Evolutionary conservation across 139 green algal species (phyloP), one percentile per base, ranked within the genome.

Genomic region (Gonium pectorale): DNA sequence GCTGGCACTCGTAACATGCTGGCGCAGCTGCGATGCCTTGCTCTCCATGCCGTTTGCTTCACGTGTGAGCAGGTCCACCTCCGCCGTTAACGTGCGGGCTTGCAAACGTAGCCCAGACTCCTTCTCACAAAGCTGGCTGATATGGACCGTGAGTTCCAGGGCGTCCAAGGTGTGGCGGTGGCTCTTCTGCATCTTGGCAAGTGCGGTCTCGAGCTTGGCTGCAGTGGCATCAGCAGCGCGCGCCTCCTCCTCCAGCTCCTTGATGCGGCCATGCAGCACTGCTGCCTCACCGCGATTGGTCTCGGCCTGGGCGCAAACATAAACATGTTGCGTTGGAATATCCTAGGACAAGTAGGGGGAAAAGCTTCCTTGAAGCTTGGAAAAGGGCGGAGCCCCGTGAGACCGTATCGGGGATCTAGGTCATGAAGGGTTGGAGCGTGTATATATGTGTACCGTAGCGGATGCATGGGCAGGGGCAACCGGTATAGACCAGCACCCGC

Each of bases 221-320:
- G 79, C 79, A 0, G 38, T 51, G 17, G 5, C 22, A 6, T 51
- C 64, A 22, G 79, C 79, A 1, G 46, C 64, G 27, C 37, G 27
- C 33, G 77, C 79, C 66, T 85, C 11, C 17, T 41, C 24, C 51
- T 77, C 35, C 7, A 85, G 79, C 64, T 85, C 35, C 26, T 49
- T 49, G 33, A 85, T 85, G 19, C 49, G 64, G 64, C 64, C 63
- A 11, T 85, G 79, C 7, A 85, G 63, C 15, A 38, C 60, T 5
- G 67, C 22, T 1, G 79, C 79, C 49, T 85, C 79, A 27, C 67
- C 67, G 15, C 79, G 64, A 19, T 78, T 68, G 3, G 79, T 54
- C 44, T 85, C 79, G 24, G 79, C 79, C 79, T 85, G 79, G 11
- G 17, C 29, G 49, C n/a, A n/a, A n/a, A n/a, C n/a, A n/a, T n/a